A percentile compares a stretch with the other conserved stretches of the same genome.
These are phyloP conservation scores for Didymosphaeria variabile DNA, from an alignment of 2,329 filamentous ascomycete species.

Conservation along the genomic window DNA sequence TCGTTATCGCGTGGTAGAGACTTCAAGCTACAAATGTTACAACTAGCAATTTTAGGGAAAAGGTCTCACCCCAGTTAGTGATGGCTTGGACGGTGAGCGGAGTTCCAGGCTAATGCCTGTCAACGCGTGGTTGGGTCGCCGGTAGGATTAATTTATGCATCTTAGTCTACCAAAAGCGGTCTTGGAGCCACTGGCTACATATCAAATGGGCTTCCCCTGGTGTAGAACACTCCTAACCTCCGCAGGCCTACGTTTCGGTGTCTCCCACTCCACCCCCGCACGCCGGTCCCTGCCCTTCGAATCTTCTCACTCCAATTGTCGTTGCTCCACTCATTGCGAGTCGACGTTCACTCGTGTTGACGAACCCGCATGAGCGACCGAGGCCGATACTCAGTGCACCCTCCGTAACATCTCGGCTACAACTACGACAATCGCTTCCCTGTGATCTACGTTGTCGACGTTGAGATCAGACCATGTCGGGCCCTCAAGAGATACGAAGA, in stretches of 20 bases:
- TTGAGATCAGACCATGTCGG: not conserved
- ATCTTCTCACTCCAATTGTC: not conserved
- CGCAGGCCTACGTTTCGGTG: not conserved
- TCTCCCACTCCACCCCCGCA: not conserved
- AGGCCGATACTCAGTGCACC: not conserved
- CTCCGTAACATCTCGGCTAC: not conserved
- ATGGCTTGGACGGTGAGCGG: not conserved
- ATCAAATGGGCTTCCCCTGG: not conserved
- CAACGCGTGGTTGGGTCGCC: not conserved
- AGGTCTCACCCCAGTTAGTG: not conserved
- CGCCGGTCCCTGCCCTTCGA: not conserved
- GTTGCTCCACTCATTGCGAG: not conserved
- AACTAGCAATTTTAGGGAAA: not conserved
- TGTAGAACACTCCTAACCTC: not conserved
- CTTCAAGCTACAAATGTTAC: not conserved
- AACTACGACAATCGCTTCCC: not conserved
- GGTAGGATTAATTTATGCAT: constrained; percentile 4
- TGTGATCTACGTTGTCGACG: not conserved
- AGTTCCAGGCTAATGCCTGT: not conserved
- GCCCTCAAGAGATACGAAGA: not conserved
- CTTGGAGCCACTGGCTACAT: not conserved
- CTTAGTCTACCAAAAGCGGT: not conserved
- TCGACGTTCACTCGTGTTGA: not conserved
- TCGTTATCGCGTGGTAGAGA: not conserved
- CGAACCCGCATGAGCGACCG: not conserved